These are phyloP conservation scores for Candida suzukii DNA, from an alignment of 805 yeast species.

Conservation along the genomic window DNA sequence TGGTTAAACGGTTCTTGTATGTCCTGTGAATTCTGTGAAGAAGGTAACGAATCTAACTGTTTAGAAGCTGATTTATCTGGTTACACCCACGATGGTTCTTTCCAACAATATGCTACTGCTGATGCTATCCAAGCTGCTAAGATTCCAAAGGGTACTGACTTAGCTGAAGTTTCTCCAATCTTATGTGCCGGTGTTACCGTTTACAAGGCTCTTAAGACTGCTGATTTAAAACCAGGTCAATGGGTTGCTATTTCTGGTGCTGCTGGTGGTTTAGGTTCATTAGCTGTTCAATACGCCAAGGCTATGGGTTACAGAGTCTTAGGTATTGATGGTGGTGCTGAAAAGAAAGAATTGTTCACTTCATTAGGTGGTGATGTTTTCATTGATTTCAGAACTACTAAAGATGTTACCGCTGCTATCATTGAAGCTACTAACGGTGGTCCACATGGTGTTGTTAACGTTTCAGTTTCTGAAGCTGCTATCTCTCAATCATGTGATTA, in stretches of 20 bases:
- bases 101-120: constrained; percentile 49
- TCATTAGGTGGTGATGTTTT: constrained; percentile 40
- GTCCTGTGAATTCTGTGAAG: constrained; percentile 58
- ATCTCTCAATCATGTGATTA: constrained; percentile 36
- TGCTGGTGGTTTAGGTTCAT: constrained; percentile 45
- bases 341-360: constrained; percentile 33
- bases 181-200: constrained; percentile 50
- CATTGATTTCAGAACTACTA: constrained; percentile 35
- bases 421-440: constrained; percentile 40
- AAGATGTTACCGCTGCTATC: constrained; percentile 34
- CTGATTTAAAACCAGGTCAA: constrained; percentile 38
- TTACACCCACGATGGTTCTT: constrained; percentile 63
- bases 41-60: constrained; percentile 58
- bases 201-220: constrained; percentile 46
- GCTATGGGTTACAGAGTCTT: constrained; percentile 43
- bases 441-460: constrained; percentile 46
- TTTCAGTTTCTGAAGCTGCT: constrained; percentile 44
- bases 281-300: constrained; percentile 43
- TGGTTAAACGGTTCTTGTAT: constrained; percentile 66
- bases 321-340: constrained; percentile 44
- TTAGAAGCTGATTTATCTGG: constrained; percentile 64
- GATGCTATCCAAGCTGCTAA: constrained; percentile 45
- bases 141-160: constrained; percentile 38
- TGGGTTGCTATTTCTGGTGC: constrained; percentile 49
- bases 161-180: constrained; percentile 41